phyloP scores from a whole-genome alignment of 2,329 filamentous ascomycete species.

The Phaeosphaeriaceae sp. region DNA sequence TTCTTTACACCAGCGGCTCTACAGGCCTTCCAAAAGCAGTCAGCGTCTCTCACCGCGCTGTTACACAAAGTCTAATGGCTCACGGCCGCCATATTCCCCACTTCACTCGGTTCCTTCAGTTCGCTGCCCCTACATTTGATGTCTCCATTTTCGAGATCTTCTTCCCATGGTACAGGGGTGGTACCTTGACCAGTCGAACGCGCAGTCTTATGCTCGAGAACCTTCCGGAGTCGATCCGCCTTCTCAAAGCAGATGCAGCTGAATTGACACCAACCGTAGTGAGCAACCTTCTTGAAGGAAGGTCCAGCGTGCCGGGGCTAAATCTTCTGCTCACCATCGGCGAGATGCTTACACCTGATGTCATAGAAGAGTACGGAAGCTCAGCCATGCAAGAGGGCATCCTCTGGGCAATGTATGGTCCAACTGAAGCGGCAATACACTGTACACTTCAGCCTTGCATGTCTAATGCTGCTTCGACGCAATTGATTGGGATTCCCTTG shows the following conservation, averaged over 20 bases:
- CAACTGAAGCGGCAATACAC: constrained; percentile 90
- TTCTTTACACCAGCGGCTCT: constrained; percentile 93
- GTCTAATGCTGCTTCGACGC: constrained; percentile 62
- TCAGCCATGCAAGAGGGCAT: constrained; percentile 64
- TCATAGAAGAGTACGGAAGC: constrained; percentile 82
- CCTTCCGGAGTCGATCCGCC: constrained; percentile 71
- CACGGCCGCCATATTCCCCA: constrained; percentile 79
- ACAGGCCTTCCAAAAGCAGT: constrained; percentile 92
- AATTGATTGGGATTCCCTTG: constrained; percentile 79
- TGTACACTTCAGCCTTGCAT: constrained; percentile 79
- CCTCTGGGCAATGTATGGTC: constrained; percentile 92
- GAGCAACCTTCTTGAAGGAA: constrained; percentile 74
- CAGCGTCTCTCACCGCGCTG: constrained; percentile 79
- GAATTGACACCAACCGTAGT: constrained; percentile 91
- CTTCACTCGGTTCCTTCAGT: constrained; percentile 86
- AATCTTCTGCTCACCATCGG: constrained; percentile 84
- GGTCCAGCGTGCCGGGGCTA: constrained; percentile 72
- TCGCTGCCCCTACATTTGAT: constrained; percentile 91
- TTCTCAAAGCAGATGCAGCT: constrained; percentile 77
- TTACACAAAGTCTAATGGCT: constrained; percentile 81
- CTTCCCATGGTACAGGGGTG: constrained; percentile 79
- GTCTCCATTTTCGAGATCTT: constrained; percentile 96
- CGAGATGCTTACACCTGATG: constrained; percentile 84
- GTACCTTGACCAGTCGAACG: constrained; percentile 75
- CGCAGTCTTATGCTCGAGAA: constrained; percentile 77